Base-by-base conservation (phyloP, 148 eudicot species). In the Vaccinium vitisidaea region DNA sequence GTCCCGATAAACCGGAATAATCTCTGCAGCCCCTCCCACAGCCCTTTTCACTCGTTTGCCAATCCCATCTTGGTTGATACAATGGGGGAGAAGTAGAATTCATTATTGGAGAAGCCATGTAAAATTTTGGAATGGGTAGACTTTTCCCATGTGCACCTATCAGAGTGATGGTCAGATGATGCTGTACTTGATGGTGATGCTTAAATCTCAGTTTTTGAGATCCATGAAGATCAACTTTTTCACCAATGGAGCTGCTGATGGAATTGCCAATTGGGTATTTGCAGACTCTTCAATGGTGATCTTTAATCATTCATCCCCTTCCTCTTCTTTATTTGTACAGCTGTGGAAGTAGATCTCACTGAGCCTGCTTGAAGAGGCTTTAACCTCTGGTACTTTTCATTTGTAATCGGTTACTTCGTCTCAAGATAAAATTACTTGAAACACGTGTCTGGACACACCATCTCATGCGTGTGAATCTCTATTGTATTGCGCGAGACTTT, bases 201-300 rank as follows among this genome's bases (percentile, higher is more conserved):
- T 23, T 63, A 27, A 63, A 43, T 43, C 6, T 65, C 71, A 10
- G 23, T 13, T 13, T 65, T 65, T 3, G 71, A 65, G 14, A 12
- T 65, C 13, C 0, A 65, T 65, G 13, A 65, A n/a, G 70, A 23
- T 9, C 71, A 65, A 65, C 36, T 69, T 69, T 67, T 69, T 69
- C 39, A 69, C 36, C 19, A 30, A 12, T 69, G 39, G 74, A 69
- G 74, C 74, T 27, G 74, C 74, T 3, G 39, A 69, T 69, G 39
- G 39, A 69, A 27, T 27, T 30, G 74, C 39, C 74, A 27, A 27
- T 69, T 69, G 39, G 74, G 74, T 69, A 27, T 27, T 27, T 27
- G 18, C 74, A 69, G 74, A 27, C 14, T 25, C 74, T 69, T 27
- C 74, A 69, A 69, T 69, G 74, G 74, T 69, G 74, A 27, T 69